These are phyloP conservation scores for Fonsecaea pedrosoi DNA, from an alignment of 2,329 filamentous ascomycete genomes.

Conservation along the genomic window DNA sequence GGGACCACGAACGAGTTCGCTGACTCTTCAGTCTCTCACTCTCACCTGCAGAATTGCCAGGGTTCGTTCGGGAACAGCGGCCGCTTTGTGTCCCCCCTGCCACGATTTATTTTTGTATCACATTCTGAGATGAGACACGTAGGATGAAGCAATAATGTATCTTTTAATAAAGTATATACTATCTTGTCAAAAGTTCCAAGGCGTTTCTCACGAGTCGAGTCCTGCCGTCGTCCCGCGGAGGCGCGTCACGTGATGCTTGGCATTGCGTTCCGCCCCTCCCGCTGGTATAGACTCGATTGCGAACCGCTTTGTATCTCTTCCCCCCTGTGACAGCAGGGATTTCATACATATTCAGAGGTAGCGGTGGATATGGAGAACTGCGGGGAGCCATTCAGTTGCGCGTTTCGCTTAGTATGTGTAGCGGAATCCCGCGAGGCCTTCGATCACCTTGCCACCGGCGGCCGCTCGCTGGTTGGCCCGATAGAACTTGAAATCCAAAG, in stretches of 20 bases:
- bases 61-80: background rate
- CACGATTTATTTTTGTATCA: background rate
- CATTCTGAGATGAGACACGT: too few species aligned
- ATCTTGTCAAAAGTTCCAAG: too few species aligned
- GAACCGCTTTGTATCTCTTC: background rate
- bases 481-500: slow-evolving; percentile 38
- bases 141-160: background rate
- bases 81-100: background rate
- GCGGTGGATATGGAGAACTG: background rate
- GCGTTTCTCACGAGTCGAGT: too few species aligned
- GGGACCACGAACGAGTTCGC: background rate
- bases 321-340: background rate
- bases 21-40: too few species aligned
- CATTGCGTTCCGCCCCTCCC: background rate
- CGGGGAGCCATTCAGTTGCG: background rate
- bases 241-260: background rate
- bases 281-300: background rate
- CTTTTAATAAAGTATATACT: too few species aligned
- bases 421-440: slow-evolving; percentile 35
- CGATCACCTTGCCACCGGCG: slow-evolving; percentile 36
- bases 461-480: slow-evolving; percentile 38
- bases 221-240: background rate
- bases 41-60: background rate
- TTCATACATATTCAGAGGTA: background rate
- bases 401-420: slow-evolving; percentile 33